Evolutionary conservation across 2,329 filamentous ascomycete species (phyloP).

Genomic region (Aspergillus sp.): DNA sequence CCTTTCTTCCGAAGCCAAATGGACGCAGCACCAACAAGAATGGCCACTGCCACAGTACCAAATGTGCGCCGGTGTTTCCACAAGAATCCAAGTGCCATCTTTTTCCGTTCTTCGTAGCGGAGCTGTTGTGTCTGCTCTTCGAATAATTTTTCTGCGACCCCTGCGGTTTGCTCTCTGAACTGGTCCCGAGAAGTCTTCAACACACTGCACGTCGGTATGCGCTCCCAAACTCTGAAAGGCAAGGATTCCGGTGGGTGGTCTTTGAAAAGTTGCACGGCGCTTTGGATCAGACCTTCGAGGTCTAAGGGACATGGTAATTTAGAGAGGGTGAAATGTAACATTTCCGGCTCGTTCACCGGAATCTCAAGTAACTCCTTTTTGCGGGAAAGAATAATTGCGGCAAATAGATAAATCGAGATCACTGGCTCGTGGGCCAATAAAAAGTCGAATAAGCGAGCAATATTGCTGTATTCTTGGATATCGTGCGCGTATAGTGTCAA

Average conservation of each 20-base stretch:
- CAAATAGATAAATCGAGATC: constrained; percentile 85
- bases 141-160: constrained; percentile 62
- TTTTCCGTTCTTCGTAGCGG: constrained; percentile 52
- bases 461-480: constrained; percentile 80
- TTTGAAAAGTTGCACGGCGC: constrained; percentile 56
- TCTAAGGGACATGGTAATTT: constrained; percentile 77
- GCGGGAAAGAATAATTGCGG: constrained; percentile 73
- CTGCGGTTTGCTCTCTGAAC: constrained; percentile 49
- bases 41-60: constrained; percentile 53
- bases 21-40: constrained; percentile 60
- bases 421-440: constrained; percentile 80
- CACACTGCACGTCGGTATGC: constrained; percentile 66
- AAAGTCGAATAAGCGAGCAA: constrained; percentile 86
- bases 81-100: constrained; percentile 44
- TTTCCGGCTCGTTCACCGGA: constrained; percentile 75
- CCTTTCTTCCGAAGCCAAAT: constrained; percentile 53
- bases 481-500: constrained; percentile 96
- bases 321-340: constrained; percentile 79
- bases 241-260: constrained; percentile 64
- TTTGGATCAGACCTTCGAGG: constrained; percentile 65
- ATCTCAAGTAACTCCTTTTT: constrained; percentile 78
- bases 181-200: constrained; percentile 68
- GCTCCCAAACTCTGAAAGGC: constrained; percentile 55
- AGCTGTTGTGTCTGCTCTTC: constrained; percentile 64
- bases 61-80: constrained; percentile 61